Evolutionary conservation across 2,329 filamentous ascomycete genomes (phyloP).

Genomic region (Claviceps purpurea): DNA sequence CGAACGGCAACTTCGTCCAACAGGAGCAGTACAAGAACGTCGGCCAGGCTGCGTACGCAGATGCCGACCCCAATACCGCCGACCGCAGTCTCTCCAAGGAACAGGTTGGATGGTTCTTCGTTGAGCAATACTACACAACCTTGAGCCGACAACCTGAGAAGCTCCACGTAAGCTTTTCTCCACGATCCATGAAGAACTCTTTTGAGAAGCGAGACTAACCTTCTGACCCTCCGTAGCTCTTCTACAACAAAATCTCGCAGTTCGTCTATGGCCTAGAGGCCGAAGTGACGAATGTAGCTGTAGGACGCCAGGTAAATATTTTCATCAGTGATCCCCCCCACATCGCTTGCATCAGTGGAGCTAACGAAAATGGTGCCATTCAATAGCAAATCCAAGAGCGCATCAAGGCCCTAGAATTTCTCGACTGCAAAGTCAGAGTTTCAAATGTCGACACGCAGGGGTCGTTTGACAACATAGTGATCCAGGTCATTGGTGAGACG

Average conservation of each 20-base stretch:
- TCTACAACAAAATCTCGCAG: slow-evolving; percentile 93
- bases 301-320: slow-evolving; percentile 62
- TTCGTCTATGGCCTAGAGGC: slow-evolving; percentile 88
- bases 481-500: slow-evolving; percentile 95
- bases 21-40: slow-evolving; percentile 28
- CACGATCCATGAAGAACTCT: not conserved
- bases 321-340: not conserved
- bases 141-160: slow-evolving; percentile 89
- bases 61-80: slow-evolving; percentile 19
- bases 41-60: slow-evolving; percentile 25
- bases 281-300: slow-evolving; percentile 71
- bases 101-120: slow-evolving; percentile 98
- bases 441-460: slow-evolving; percentile 95
- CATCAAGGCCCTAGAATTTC: slow-evolving; percentile 84
- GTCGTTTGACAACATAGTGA: slow-evolving; percentile 85
- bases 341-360: not conserved
- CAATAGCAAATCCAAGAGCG: slow-evolving; percentile 78
- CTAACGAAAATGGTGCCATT: slow-evolving; percentile 6
- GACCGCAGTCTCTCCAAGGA: slow-evolving; percentile 57
- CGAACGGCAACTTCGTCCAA: slow-evolving; percentile 40
- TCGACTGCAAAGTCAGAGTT: slow-evolving; percentile 96
- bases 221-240: slow-evolving; percentile 41
- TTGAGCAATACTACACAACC: slow-evolving; percentile 98
- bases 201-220: not conserved
- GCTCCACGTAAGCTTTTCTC: slow-evolving; percentile 52